phyloP scores from a whole-genome alignment of 1,139 yeast species.

The Wickerhamomyces sp. region DNA sequence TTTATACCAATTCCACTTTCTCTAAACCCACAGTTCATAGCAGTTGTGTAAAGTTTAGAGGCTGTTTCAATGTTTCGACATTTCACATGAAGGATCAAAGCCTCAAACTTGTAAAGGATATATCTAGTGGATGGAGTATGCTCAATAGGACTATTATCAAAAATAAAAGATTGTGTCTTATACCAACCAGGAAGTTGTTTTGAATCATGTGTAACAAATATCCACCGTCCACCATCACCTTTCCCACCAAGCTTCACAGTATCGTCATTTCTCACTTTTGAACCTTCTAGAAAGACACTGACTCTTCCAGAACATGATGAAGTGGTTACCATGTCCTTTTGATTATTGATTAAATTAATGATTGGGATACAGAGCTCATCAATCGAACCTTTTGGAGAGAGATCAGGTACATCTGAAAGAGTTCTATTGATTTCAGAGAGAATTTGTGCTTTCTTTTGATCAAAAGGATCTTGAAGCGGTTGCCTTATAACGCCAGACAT shows the following conservation, averaged over 20 bases:
- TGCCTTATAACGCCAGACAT: no score
- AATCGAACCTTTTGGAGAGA: conserved; percentile 81
- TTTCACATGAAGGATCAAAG: conserved; percentile 77
- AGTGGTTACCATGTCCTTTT: conserved; percentile 71
- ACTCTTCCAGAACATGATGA: conserved; percentile 88
- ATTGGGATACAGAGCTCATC: conserved; percentile 70
- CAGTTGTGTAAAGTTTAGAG: conserved; percentile 54
- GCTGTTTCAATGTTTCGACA: conserved; percentile 63
- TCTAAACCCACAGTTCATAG: conserved; percentile 82
- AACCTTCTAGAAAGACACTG: conserved; percentile 73
- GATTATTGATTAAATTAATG: conserved; percentile 58
- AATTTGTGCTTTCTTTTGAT: conserved; percentile 61
- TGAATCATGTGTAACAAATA: conserved; percentile 72
- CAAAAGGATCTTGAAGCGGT: conserved; percentile 58
- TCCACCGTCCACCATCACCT: conserved; percentile 84
- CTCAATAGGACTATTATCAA: conserved; percentile 2
- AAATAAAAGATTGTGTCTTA: conserved; percentile 17
- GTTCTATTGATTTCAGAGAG: conserved; percentile 47
- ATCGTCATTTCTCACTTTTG: conserved; percentile 22
- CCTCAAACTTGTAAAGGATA: conserved; percentile 74
- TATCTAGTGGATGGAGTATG: conserved; percentile 35
- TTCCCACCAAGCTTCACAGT: conserved; percentile 64
- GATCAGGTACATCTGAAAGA: conserved; percentile 46
- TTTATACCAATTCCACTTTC: conserved; percentile 84
- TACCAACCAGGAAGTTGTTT: conserved; percentile 50